Conservation (phyloP, 192 early-diverging fungal genomes). For the Coemansia javaensis region DNA sequence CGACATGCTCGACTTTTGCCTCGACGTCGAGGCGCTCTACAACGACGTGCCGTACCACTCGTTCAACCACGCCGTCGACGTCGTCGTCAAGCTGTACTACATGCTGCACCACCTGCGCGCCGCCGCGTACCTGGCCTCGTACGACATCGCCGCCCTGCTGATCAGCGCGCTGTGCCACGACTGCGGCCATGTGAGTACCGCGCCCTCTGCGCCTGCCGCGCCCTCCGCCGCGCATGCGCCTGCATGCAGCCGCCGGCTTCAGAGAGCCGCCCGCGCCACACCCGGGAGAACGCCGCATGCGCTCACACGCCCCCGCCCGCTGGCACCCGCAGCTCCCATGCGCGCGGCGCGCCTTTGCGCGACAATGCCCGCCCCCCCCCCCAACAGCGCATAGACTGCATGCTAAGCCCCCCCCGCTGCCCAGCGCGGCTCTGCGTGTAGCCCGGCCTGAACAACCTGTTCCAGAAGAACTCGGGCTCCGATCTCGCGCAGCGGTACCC, state of each 20-base stretch:
- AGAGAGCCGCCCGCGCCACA: background rate
- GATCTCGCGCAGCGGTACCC: conserved; percentile 68
- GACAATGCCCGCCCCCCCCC: background rate
- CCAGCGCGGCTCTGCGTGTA: conserved; percentile 12
- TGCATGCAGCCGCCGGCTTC: background rate
- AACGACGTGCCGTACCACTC: conserved; percentile 86
- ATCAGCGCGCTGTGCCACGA: conserved; percentile 89
- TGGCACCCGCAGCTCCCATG: too few species aligned
- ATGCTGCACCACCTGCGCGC: conserved; percentile 68
- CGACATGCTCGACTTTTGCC: conserved; percentile 76
- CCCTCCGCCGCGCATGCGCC: background rate
- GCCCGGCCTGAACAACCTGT: conserved; percentile 89
- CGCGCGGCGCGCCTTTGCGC: background rate
- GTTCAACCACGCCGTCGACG: conserved; percentile 89
- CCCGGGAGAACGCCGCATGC: background rate
- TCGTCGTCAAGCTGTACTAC: conserved; percentile 76
- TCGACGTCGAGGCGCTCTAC: conserved; percentile 80
- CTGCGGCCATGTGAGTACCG: conserved; percentile 74
- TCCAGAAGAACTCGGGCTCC: conserved; percentile 81
- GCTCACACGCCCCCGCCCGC: background rate
- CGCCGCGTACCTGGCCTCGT: conserved; percentile 58
- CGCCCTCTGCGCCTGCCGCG: too few species aligned
- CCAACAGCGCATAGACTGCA: too few species aligned
- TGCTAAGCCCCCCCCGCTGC: background rate
- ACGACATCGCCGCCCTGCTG: conserved; percentile 71